A percentile compares a stretch with the other conserved stretches of the same genome.
Evolutionary conservation across 257 asterid species (phyloP).

Genomic region (Solanum pimpinellifolium): DNA sequence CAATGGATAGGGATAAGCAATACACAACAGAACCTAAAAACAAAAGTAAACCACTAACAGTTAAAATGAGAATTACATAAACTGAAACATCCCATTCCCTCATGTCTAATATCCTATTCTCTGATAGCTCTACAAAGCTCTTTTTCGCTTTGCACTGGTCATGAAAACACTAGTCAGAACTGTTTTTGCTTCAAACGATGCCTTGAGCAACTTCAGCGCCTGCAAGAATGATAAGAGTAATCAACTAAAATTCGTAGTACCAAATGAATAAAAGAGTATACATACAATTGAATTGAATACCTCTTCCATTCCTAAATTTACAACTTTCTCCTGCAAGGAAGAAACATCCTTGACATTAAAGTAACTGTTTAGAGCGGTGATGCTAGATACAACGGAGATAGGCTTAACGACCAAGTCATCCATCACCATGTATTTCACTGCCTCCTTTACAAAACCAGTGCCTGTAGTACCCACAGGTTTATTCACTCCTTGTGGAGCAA

Average conservation of each 20-base stretch:
- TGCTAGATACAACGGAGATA: constrained; percentile 2
- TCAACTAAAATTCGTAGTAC: not conserved
- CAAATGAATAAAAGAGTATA: not conserved
- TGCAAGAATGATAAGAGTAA: not conserved
- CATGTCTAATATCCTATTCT: too few species aligned
- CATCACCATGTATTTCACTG: constrained; percentile 14
- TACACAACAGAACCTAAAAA: not conserved
- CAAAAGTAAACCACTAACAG: not conserved
- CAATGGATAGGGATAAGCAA: not conserved
- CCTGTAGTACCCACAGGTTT: not conserved
- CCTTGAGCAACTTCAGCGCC: constrained; percentile 22
- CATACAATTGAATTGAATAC: not conserved
- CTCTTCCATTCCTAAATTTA: constrained; percentile 3
- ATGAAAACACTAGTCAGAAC: not conserved
- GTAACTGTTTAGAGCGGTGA: not conserved
- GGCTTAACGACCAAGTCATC: constrained; percentile 24
- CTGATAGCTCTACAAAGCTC: not conserved
- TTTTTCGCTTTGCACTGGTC: not conserved
- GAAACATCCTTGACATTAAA: not conserved
- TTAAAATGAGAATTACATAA: too few species aligned
- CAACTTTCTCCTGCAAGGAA: not conserved
- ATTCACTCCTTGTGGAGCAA: not conserved
- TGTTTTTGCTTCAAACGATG: constrained; percentile 3
- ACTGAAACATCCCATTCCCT: too few species aligned
- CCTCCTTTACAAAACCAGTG: constrained; percentile 22